phyloP scores from a whole-genome alignment of 2,329 filamentous ascomycete species.

The Xylariaceae sp. region DNA sequence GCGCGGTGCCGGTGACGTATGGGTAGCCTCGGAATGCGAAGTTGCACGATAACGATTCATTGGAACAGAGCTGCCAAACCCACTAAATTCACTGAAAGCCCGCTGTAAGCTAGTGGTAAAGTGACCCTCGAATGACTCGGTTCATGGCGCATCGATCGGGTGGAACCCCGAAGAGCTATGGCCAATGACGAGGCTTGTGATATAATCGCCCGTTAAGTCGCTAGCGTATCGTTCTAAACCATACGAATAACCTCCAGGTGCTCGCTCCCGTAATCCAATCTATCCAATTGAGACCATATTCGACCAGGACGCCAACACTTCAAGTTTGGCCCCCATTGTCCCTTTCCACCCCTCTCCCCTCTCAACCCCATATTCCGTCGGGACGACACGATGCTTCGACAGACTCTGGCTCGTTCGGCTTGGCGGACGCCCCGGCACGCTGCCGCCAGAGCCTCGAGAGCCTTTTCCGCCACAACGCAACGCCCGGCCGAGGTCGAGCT shows the following conservation, averaged over 20 bases:
- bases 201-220: constrained; percentile 27
- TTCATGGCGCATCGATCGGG: not conserved
- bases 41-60: too few species aligned
- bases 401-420: constrained; percentile 62
- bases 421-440: constrained; percentile 55
- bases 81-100: too few species aligned
- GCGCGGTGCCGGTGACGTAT: too few species aligned
- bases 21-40: too few species aligned
- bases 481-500: constrained; percentile 91
- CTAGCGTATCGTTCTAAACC: constrained; percentile 16
- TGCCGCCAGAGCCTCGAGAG: constrained; percentile 58
- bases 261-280: constrained; percentile 3
- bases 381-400: constrained; percentile 63
- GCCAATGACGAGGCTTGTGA: constrained; percentile 24
- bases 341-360: constrained; percentile 33
- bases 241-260: not conserved
- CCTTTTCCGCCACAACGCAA: constrained; percentile 74
- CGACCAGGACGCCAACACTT: constrained; percentile 25
- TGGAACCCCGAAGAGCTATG: not conserved
- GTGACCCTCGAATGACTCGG: too few species aligned
- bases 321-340: constrained; percentile 5
- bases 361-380: constrained; percentile 42
- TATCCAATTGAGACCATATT: constrained; percentile 5
- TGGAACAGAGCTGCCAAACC: too few species aligned
- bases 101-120: too few species aligned